Conservation (phyloP, 2,329 filamentous ascomycete genomes). For the Dendryphion nanum region DNA sequence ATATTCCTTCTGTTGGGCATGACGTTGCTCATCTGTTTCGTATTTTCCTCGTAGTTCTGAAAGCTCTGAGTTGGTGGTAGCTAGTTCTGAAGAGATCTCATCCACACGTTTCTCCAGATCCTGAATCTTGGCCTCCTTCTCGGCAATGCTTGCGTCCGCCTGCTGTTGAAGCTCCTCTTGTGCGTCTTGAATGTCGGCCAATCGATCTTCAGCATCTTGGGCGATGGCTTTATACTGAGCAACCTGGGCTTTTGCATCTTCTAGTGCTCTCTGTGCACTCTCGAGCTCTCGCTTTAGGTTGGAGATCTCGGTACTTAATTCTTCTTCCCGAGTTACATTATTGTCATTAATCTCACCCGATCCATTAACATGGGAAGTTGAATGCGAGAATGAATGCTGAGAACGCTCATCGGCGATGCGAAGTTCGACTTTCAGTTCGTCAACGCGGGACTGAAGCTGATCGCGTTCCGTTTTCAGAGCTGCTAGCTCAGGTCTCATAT, state of each 20-base stretch:
- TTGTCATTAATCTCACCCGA: conserved; percentile 50
- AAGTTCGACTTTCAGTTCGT: conserved; percentile 85
- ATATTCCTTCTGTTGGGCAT: conserved; percentile 78
- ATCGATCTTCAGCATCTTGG: conserved; percentile 81
- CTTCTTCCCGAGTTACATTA: conserved; percentile 68
- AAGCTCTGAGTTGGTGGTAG: conserved; percentile 77
- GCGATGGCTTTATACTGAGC: conserved; percentile 89
- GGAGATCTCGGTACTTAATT: conserved; percentile 77
- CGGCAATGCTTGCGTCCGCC: conserved; percentile 69
- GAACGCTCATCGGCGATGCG: conserved; percentile 86
- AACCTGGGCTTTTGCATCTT: conserved; percentile 74
- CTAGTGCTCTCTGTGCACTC: conserved; percentile 73
- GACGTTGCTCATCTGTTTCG: conserved; percentile 66
- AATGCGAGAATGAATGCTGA: conserved; percentile 76
- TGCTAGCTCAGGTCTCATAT: conserved; percentile 82
- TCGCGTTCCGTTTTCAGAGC: conserved; percentile 84
- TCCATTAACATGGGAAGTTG: conserved; percentile 60
- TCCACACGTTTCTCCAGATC: conserved; percentile 82
- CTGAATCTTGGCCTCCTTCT: conserved; percentile 76
- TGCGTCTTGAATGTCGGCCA: conserved; percentile 74
- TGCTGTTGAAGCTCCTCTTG: conserved; percentile 73
- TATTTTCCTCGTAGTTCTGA: conserved; percentile 77
- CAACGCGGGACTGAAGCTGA: conserved; percentile 82
- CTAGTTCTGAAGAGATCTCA: conserved; percentile 79
- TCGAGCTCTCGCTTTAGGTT: conserved; percentile 88